Evolutionary conservation across 2,329 filamentous ascomycete species (phyloP).

Genomic region (Colletotrichum magnum): DNA sequence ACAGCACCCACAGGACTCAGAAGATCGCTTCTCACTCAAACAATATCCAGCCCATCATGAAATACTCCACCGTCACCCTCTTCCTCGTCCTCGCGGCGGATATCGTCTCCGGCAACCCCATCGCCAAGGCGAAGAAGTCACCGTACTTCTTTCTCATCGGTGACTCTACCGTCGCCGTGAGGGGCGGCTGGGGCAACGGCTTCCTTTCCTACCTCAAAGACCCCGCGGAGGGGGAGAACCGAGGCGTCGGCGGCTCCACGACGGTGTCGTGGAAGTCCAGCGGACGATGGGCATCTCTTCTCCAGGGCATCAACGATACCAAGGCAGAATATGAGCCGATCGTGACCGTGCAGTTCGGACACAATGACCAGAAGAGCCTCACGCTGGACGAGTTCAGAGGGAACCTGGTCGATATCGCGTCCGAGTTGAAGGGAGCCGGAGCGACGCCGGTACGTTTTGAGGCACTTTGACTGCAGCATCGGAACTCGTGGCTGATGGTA

Average conservation of each 20-base stretch:
- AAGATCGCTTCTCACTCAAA: no score
- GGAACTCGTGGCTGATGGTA: no score
- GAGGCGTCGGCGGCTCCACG: slow-evolving; percentile 69
- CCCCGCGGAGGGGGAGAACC: slow-evolving; percentile 67
- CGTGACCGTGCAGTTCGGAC: slow-evolving; percentile 66
- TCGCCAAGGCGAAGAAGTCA: slow-evolving; percentile 41
- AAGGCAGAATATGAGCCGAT: slow-evolving; percentile 50
- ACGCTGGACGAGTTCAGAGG: slow-evolving; percentile 61
- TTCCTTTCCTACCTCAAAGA: slow-evolving; percentile 65
- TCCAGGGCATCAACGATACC: slow-evolving; percentile 57
- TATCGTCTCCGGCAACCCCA: slow-evolving; percentile 1
- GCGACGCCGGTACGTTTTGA: slow-evolving; percentile 56
- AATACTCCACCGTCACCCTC: neutral
- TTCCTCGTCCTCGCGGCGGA: neutral
- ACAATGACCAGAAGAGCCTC: slow-evolving; percentile 74
- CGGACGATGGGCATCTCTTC: slow-evolving; percentile 66
- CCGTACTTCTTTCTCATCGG: slow-evolving; percentile 64
- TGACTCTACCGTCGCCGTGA: slow-evolving; percentile 63
- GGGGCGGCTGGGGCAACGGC: slow-evolving; percentile 71
- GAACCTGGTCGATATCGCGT: slow-evolving; percentile 64
- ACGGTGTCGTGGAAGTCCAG: slow-evolving; percentile 67
- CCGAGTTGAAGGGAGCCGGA: slow-evolving; percentile 58
- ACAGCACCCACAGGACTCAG: no score
- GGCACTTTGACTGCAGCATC: no score
- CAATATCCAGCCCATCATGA: neutral